Evolutionary conservation across 768 basidiomycete species (phyloP), one percentile per base, ranked within the genome.

Genomic region (Ephemerocybe angulata): DNA sequence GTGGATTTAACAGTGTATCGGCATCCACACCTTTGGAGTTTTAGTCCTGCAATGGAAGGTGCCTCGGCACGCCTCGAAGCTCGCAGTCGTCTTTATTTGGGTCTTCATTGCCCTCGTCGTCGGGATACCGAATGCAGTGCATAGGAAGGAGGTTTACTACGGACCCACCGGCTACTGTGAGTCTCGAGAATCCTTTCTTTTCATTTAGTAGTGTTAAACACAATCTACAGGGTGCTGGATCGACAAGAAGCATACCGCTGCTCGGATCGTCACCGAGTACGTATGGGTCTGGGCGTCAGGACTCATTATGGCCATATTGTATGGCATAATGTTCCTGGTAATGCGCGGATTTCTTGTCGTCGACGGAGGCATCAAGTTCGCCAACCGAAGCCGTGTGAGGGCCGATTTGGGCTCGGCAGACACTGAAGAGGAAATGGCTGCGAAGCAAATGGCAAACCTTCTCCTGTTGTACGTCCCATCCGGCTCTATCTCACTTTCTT

Each of bases 181-280:
- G 71, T 65, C 12, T 30, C n/a, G 22, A 40, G 29, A 12, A 15
- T 22, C 48, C 35, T 21, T 17, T 53, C 28, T 53, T 31, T 11
- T 17, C 24, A 1, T 12, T n/a, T 35, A 50, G 13, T 7, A 15
- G 25, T 29, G 42, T 46, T 15, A 17, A 3, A 25, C 22, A 24
- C 17, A 4, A 15, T 35, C 33, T n/a, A 3, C 57, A 80, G 79
- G 80, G 81, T 81, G 81, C 58, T 82, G 81, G 81, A 81, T 82
- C 38, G 54, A 58, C 3, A 35, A 60, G 3, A 54, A 65, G 0
- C 78, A 67, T 57, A 55, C 54, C 13, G 61, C 62, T 4, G 73
- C 80, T 55, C 70, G 69, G 44, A 75, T 80, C 12, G 71, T 71
- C 8, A 70, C 79, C 3, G 80, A 81, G 54, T 82, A 81, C 54